These are phyloP conservation scores for Fusarium sp. DNA, from an alignment of 2,329 filamentous ascomycete genomes.

Conservation along the genomic window DNA sequence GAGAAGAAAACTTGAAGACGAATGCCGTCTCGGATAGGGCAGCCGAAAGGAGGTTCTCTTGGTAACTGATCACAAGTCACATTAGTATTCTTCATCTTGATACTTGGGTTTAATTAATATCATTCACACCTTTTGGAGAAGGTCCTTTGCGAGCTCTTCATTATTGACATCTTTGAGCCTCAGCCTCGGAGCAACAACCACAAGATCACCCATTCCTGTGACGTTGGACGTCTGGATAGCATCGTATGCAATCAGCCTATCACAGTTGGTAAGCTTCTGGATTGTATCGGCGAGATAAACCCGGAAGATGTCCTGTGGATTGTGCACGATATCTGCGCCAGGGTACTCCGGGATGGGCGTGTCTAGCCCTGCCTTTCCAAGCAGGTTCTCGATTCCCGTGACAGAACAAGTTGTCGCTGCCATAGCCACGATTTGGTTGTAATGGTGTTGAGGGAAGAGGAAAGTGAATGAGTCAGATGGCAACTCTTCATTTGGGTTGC, in stretches of 20 bases:
- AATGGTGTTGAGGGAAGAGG: constrained; percentile 8
- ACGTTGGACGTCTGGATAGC: constrained; percentile 46
- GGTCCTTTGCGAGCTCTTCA: constrained; percentile 39
- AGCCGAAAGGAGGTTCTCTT: constrained; percentile 38
- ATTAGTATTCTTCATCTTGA: constrained; percentile 1
- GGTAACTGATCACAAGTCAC: constrained; percentile 30
- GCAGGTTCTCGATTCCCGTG: constrained; percentile 34
- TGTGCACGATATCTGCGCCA: constrained; percentile 40
- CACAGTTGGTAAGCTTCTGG: constrained; percentile 39
- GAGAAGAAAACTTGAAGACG: constrained; percentile 42
- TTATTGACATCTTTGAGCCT: constrained; percentile 29
- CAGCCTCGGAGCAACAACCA: constrained; percentile 45
- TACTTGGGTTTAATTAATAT: not conserved
- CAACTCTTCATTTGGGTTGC: not conserved
- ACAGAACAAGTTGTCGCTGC: constrained; percentile 42
- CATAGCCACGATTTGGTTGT: constrained; percentile 32
- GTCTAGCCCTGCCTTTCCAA: constrained; percentile 40
- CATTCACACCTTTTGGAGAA: constrained; percentile 35
- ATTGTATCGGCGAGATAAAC: constrained; percentile 43
- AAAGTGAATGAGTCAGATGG: not conserved
- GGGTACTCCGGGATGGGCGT: constrained; percentile 43
- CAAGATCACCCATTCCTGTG: constrained; percentile 44
- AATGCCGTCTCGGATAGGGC: constrained; percentile 43
- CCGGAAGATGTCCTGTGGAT: constrained; percentile 46
- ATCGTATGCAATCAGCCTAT: constrained; percentile 43